These are phyloP conservation scores for Drechslerella coelobrocha DNA, from an alignment of 2,329 filamentous ascomycete genomes.

Conservation along the genomic window DNA sequence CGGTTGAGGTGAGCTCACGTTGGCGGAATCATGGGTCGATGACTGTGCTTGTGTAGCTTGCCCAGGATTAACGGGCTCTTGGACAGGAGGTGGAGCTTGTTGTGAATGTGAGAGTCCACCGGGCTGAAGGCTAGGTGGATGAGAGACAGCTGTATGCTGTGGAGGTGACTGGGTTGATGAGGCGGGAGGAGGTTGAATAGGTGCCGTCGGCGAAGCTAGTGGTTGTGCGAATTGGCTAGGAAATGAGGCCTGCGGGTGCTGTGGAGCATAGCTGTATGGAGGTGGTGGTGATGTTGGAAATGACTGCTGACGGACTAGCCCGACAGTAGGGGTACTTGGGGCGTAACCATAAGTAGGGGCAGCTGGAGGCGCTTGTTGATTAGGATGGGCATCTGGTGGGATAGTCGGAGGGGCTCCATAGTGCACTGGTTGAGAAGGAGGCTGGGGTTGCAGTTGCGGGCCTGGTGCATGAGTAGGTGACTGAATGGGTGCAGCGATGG, in stretches of 20 bases:
- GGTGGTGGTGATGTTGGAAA: slow-evolving; percentile 28
- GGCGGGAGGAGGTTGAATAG: neutral
- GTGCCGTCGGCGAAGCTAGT: neutral
- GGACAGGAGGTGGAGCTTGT: too few relatives aligned
- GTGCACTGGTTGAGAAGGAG: neutral
- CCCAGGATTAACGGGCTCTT: too few relatives aligned
- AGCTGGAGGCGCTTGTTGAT: neutral
- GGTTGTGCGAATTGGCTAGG: neutral
- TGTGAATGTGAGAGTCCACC: neutral
- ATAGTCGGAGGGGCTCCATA: slow-evolving; percentile 16
- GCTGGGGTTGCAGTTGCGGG: neutral
- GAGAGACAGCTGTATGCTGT: too few relatives aligned
- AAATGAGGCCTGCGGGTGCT: neutral
- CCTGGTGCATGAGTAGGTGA: neutral
- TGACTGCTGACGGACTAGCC: neutral
- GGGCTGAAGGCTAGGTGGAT: neutral
- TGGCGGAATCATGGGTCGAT: too few relatives aligned
- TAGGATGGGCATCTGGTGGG: slow-evolving; percentile 17
- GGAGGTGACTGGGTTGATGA: too few relatives aligned
- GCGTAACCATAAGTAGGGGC: neutral
- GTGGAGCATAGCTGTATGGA: slow-evolving; percentile 16
- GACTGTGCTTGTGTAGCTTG: too few relatives aligned
- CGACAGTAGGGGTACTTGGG: neutral
- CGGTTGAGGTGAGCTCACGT: too few relatives aligned
- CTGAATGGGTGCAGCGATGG: neutral